Conservation (phyloP, 2,329 filamentous ascomycete species). For the Diplocarpon mali region DNA sequence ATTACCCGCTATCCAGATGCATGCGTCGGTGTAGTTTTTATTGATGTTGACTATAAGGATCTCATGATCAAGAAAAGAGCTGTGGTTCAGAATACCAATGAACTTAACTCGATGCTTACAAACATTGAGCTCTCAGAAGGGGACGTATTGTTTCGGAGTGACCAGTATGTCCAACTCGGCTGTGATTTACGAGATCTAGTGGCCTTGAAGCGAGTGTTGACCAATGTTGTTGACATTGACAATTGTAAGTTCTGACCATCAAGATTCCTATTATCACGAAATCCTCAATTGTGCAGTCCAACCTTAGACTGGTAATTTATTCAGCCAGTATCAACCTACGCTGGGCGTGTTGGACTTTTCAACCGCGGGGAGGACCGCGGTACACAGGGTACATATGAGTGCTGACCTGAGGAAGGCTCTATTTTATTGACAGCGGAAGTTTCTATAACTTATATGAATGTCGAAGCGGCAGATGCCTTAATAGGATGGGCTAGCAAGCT, state of each 20-base stretch:
- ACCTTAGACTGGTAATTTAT: too few species aligned
- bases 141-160: slow-evolving; percentile 49
- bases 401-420: slow-evolving; percentile 18
- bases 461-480: slow-evolving; percentile 58
- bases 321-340: too few species aligned
- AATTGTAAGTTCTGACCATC: slow-evolving; percentile 32
- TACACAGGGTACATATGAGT: background rate
- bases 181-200: slow-evolving; percentile 66
- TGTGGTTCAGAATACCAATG: slow-evolving; percentile 51
- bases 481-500: slow-evolving; percentile 68
- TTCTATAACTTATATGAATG: slow-evolving; percentile 83
- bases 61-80: slow-evolving; percentile 64
- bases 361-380: background rate
- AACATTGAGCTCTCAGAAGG: slow-evolving; percentile 33
- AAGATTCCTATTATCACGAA: background rate
- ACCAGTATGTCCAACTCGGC: slow-evolving; percentile 66
- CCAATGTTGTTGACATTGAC: slow-evolving; percentile 43
- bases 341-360: too few species aligned
- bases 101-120: slow-evolving; percentile 43
- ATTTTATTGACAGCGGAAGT: slow-evolving; percentile 83
- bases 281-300: background rate
- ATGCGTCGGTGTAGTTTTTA: slow-evolving; percentile 52
- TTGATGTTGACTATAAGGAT: slow-evolving; percentile 80
- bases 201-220: slow-evolving; percentile 48
- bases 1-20: slow-evolving; percentile 52